phyloP scores from a whole-genome alignment of 768 basidiomycete species.

The Terana coerulea region DNA sequence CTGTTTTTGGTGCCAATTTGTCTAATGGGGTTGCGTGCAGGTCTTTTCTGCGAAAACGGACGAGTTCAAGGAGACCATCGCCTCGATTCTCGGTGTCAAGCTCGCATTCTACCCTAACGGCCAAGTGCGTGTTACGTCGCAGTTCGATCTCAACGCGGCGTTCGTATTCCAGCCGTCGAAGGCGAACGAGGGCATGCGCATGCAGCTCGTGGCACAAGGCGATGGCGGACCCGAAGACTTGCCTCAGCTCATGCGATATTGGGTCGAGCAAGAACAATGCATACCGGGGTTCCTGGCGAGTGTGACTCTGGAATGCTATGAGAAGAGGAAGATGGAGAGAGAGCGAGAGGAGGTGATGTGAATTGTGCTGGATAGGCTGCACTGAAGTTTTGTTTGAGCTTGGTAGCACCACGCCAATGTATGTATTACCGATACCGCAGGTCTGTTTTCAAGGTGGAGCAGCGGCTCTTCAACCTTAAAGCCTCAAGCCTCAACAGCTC shows the following conservation, averaged over 20 bases:
- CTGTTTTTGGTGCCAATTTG: not conserved
- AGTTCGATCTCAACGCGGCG: conserved; percentile 82
- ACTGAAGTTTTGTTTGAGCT: too few relatives aligned
- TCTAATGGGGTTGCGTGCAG: conserved; percentile 31
- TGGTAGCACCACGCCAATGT: too few relatives aligned
- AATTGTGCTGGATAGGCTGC: not conserved
- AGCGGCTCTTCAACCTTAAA: too few relatives aligned
- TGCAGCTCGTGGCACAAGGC: conserved; percentile 73
- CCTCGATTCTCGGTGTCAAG: conserved; percentile 86
- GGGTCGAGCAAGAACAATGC: conserved; percentile 83
- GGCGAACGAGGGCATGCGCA: conserved; percentile 34
- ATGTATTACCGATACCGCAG: too few relatives aligned
- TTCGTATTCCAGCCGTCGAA: conserved; percentile 77
- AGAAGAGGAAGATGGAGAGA: conserved; percentile 37
- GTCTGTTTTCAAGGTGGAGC: too few relatives aligned
- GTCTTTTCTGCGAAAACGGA: conserved; percentile 81
- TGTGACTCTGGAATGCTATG: conserved; percentile 85
- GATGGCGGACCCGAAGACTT: conserved; percentile 74
- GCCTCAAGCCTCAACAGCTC: too few relatives aligned
- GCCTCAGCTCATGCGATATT: conserved; percentile 73
- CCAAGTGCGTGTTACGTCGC: conserved; percentile 84
- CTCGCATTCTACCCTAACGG: conserved; percentile 91
- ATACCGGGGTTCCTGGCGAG: conserved; percentile 88
- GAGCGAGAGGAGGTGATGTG: not conserved
- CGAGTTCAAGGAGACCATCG: conserved; percentile 90